phyloP scores from a whole-genome alignment of 345 rosid species.

The Microcos paniculata region DNA sequence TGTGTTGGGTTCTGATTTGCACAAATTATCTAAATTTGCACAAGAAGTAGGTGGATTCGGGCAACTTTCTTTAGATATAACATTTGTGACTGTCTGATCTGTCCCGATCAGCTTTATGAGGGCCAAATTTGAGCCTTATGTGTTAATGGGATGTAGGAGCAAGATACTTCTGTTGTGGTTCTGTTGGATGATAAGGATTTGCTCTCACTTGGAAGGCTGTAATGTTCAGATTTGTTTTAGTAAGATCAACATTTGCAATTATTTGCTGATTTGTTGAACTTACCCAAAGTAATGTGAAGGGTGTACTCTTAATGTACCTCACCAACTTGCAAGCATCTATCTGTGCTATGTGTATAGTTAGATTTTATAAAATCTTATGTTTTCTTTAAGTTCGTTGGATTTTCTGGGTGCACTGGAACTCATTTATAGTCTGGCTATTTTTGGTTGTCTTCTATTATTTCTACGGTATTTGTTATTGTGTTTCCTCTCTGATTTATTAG shows the following conservation, averaged over 20 bases:
- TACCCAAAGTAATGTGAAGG: slow-evolving; percentile 5
- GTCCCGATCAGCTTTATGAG: background rate
- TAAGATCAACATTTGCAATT: background rate
- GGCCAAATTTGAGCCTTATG: slow-evolving; percentile 12
- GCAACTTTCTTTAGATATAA: background rate
- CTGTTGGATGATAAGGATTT: slow-evolving; percentile 8
- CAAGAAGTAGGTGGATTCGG: background rate
- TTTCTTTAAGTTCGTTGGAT: background rate
- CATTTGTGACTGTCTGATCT: background rate
- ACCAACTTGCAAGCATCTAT: background rate
- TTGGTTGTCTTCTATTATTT: background rate
- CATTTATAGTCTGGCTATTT: background rate
- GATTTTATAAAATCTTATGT: background rate
- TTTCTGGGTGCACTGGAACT: background rate
- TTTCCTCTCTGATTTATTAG: slow-evolving; percentile 3
- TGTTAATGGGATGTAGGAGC: background rate
- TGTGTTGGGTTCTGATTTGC: background rate
- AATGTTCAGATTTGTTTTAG: background rate
- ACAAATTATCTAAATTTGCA: background rate
- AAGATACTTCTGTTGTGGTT: background rate
- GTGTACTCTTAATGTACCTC: background rate
- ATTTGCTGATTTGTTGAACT: background rate
- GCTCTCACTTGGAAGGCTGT: background rate
- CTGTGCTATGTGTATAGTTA: background rate
- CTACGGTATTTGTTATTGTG: background rate